Evolutionary conservation across 768 basidiomycete species (phyloP), one percentile per base, ranked within the genome.

Genomic region (Mycena capillaripes): DNA sequence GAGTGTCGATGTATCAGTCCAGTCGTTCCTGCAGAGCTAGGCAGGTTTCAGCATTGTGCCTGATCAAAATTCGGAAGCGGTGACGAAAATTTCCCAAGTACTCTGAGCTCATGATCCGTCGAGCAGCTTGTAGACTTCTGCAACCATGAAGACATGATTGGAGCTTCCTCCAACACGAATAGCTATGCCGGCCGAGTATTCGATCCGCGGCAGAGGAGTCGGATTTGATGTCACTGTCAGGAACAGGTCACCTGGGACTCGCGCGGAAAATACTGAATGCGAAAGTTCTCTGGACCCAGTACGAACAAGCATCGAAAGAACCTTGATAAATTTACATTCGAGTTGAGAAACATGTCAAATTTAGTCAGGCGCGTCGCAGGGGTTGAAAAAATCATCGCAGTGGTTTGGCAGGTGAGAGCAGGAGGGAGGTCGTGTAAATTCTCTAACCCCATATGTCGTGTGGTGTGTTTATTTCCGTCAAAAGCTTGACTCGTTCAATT

Each of bases 361-460:
- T 55, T 17, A 6, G 52, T 29, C 12, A 16, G 25, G 17, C 27
- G 17, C 27, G 30, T 19, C 16, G 10, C 42, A 44, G 17, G 42
- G 34, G 12, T n/a, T n/a, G n/a, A 38, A 16, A 44, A 44, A 21
- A 2, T 21, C 42, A 19, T 44, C 42, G 6, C 19, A 19, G 19
- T 21, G 42, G 42, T 44, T 44, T 36, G 34, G 7, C 12, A 12
- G 6, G 34, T 6, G 6, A 12, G 34, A 36, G 12, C 7, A 36
- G 34, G n/a, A n/a, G n/a, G n/a, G n/a, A n/a, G n/a, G n/a, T n/a
- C 58, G 64, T 60, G 66, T n/a, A 40, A 23, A 38, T 27, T 14
- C 19, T 10, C 36, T 72, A 72, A 63, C 71, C 56, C 71, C 71
- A 64, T 72, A 62, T 48, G 42, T 36, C 40, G 8, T 16, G 12